phyloP scores from a whole-genome alignment of 768 basidiomycete species.

The Rhizopogon salebrosus region DNA sequence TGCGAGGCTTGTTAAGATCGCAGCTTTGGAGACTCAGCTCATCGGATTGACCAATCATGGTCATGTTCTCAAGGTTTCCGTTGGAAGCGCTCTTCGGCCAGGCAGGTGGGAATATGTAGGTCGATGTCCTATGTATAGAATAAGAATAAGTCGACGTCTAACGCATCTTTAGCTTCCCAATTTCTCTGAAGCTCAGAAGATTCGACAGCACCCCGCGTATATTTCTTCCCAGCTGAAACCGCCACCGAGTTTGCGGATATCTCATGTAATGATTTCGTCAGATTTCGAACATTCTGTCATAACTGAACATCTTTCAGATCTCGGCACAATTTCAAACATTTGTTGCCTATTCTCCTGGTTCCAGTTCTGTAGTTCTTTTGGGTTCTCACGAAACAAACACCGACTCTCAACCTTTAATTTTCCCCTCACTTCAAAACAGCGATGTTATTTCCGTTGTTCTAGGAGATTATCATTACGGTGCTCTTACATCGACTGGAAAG shows the following conservation, averaged over 20 bases:
- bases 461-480: slow-evolving; percentile 91
- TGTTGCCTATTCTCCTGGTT: slow-evolving; percentile 72
- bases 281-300: neutral
- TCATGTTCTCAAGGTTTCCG: slow-evolving; percentile 63
- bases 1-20: slow-evolving; percentile 69
- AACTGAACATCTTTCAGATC: slow-evolving; percentile 43
- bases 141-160: neutral
- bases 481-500: slow-evolving; percentile 72
- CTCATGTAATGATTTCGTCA: slow-evolving; percentile 56
- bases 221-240: slow-evolving; percentile 29
- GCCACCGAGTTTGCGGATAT: slow-evolving; percentile 55
- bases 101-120: slow-evolving; percentile 73
- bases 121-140: neutral
- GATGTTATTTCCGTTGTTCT: slow-evolving; percentile 82
- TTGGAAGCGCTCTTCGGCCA: slow-evolving; percentile 35
- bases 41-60: slow-evolving; percentile 79
- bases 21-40: slow-evolving; percentile 66
- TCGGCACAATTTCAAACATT: slow-evolving; percentile 83
- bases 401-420: slow-evolving; percentile 48
- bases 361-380: slow-evolving; percentile 68
- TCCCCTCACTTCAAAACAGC: slow-evolving; percentile 70
- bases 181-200: slow-evolving; percentile 59
- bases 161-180: slow-evolving; percentile 51
- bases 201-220: slow-evolving; percentile 44
- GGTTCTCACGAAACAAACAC: slow-evolving; percentile 48